These are phyloP conservation scores for Mycena metata DNA, from an alignment of 768 basidiomycete genomes.

Conservation along the genomic window DNA sequence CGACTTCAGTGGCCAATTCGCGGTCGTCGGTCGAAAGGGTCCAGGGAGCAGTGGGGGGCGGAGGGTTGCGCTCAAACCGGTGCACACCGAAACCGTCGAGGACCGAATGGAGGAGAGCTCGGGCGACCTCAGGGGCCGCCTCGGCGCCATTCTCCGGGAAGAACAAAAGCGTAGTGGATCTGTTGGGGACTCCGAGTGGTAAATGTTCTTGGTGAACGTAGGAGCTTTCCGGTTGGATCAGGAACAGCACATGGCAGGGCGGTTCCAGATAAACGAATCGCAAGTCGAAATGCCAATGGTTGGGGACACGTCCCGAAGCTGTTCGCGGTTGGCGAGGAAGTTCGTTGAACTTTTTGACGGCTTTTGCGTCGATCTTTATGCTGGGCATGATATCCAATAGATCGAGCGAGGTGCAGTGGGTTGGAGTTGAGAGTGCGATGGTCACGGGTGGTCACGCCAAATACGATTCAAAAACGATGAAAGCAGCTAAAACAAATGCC, in stretches of 20 bases:
- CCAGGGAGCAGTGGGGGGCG: conserved; percentile 30
- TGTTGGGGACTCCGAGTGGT: conserved; percentile 35
- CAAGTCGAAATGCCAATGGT: conserved; percentile 51
- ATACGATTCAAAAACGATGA: no score
- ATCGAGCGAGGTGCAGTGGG: no score
- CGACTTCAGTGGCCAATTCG: conserved; percentile 43
- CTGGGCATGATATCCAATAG: no score
- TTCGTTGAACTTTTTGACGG: background rate
- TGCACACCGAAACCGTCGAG: conserved; percentile 30
- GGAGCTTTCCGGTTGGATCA: conserved; percentile 46
- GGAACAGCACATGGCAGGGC: conserved; percentile 46
- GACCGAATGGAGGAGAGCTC: conserved; percentile 47
- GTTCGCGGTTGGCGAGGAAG: conserved; percentile 2
- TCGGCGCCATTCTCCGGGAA: conserved; percentile 49
- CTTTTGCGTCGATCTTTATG: background rate
- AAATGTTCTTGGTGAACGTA: conserved; percentile 45
- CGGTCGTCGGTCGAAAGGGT: conserved; percentile 34
- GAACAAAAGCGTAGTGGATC: conserved; percentile 32
- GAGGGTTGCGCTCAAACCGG: conserved; percentile 1
- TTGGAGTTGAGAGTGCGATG: no score
- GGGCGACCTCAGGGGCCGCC: conserved; percentile 48
- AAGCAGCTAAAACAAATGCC: no score
- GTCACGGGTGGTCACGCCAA: no score
- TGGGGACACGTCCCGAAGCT: conserved; percentile 3
- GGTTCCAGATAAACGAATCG: conserved; percentile 52